Percentiles rank a stretch among this genome's conserved stretches.
Conservation (phyloP, 352 stramenopile species). For the Pythium folliculosum region DNA sequence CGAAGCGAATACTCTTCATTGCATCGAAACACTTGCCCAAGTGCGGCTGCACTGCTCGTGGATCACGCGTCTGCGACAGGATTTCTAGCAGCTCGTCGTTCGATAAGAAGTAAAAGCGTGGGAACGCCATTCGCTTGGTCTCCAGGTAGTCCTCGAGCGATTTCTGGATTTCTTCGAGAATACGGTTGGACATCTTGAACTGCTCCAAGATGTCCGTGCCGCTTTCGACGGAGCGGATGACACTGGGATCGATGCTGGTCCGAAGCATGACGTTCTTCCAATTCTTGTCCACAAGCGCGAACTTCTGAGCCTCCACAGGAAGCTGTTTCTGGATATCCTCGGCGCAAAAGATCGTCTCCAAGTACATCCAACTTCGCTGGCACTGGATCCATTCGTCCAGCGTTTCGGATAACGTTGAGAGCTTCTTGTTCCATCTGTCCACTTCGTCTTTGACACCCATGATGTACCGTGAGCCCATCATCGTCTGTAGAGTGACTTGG, state of each 20-base stretch:
- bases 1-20: constrained; percentile 92
- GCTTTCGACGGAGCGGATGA: constrained; percentile 77
- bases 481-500: constrained; percentile 90
- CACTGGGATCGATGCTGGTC: constrained; percentile 72
- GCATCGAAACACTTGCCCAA: constrained; percentile 95
- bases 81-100: constrained; percentile 95
- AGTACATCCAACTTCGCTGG: constrained; percentile 89
- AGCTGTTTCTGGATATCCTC: constrained; percentile 90
- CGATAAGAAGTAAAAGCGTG: constrained; percentile 95
- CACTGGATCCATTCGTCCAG: constrained; percentile 86
- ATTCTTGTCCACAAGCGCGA: constrained; percentile 83
- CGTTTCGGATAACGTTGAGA: constrained; percentile 82
- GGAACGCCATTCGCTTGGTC: constrained; percentile 92
- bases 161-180: constrained; percentile 94
- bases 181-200: constrained; percentile 81
- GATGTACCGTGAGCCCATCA: constrained; percentile 93
- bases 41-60: constrained; percentile 91
- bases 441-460: constrained; percentile 91
- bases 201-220: constrained; percentile 76
- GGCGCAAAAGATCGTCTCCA: constrained; percentile 88
- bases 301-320: constrained; percentile 85
- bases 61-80: constrained; percentile 92
- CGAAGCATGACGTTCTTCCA: constrained; percentile 86
- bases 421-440: constrained; percentile 88
- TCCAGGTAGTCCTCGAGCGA: constrained; percentile 93